Conservation (phyloP, 129 eudicot species). For the Escallonia herrerae region DNA sequence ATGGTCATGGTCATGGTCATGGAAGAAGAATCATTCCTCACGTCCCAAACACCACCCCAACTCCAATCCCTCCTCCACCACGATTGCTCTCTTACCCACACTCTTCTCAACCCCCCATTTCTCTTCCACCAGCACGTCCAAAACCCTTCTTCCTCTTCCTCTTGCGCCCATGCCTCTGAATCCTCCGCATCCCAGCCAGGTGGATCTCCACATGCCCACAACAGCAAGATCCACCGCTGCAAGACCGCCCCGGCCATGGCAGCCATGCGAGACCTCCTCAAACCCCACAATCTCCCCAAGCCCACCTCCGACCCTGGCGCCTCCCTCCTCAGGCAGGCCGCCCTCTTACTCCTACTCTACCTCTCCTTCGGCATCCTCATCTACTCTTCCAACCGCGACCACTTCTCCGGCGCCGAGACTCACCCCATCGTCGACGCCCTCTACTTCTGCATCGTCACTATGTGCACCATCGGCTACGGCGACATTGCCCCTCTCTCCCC, state of each 20-base stretch:
- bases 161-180: too few species aligned
- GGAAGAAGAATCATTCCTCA: constrained; percentile 27
- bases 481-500: constrained; percentile 54
- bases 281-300: constrained; percentile 10
- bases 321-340: constrained; percentile 33
- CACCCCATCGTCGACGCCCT: constrained; percentile 49
- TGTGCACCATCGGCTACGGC: constrained; percentile 71
- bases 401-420: constrained; percentile 45
- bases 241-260: constrained; percentile 44
- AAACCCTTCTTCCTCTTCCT: constrained; percentile 7
- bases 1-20: background rate
- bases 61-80: constrained; percentile 10
- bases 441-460: constrained; percentile 62
- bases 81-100: constrained; percentile 4
- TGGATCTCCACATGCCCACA: background rate
- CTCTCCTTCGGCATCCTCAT: constrained; percentile 38
- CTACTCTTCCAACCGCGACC: constrained; percentile 34
- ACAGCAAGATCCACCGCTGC: constrained; percentile 27
- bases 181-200: too few species aligned
- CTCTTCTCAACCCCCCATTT: background rate
- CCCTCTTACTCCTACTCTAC: constrained; percentile 36
- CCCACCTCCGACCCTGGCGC: constrained; percentile 22
- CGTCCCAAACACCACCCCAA: constrained; percentile 3
- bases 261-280: constrained; percentile 19
- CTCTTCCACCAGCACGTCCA: background rate